These are phyloP conservation scores for Pisolithus marmoratus DNA, from an alignment of 768 basidiomycete species.

Conservation along the genomic window DNA sequence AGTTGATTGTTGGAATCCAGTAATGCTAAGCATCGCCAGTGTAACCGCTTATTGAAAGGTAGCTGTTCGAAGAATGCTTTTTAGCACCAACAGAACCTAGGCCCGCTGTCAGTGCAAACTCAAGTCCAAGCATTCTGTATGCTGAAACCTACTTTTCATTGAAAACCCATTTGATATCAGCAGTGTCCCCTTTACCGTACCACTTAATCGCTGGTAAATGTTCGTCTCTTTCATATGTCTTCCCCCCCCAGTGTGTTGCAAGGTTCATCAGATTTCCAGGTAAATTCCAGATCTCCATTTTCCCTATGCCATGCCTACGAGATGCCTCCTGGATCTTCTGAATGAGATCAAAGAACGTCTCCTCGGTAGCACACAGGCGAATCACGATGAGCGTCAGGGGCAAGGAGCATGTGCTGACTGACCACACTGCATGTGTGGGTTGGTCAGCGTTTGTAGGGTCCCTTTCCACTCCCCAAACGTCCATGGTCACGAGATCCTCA, in stretches of 20 bases:
- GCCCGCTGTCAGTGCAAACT: not conserved
- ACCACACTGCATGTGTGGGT: constrained; percentile 39
- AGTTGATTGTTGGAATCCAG: too few species aligned
- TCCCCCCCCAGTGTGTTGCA: constrained; percentile 27
- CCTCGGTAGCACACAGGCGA: constrained; percentile 29
- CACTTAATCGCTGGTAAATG: constrained; percentile 43
- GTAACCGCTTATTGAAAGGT: too few species aligned
- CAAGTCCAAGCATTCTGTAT: not conserved
- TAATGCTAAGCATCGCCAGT: too few species aligned
- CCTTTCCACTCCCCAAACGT: constrained; percentile 17
- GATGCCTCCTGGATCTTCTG: constrained; percentile 31
- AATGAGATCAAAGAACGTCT: constrained; percentile 32
- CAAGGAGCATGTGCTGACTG: constrained; percentile 30
- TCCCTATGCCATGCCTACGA: constrained; percentile 26
- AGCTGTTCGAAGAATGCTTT: not conserved
- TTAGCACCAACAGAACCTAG: constrained; percentile 41
- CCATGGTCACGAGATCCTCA: constrained; percentile 8
- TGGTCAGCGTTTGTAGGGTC: not conserved
- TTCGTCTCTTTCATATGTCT: constrained; percentile 28
- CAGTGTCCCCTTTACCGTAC: constrained; percentile 37
- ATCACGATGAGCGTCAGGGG: constrained; percentile 39
- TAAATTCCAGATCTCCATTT: constrained; percentile 46
- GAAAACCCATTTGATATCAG: constrained; percentile 37
- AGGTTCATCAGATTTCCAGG: constrained; percentile 25
- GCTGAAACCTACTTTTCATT: constrained; percentile 40